Evolutionary conservation across 371 early-diverging fungal species (phyloP).

Genomic region (Mortierella sp.): DNA sequence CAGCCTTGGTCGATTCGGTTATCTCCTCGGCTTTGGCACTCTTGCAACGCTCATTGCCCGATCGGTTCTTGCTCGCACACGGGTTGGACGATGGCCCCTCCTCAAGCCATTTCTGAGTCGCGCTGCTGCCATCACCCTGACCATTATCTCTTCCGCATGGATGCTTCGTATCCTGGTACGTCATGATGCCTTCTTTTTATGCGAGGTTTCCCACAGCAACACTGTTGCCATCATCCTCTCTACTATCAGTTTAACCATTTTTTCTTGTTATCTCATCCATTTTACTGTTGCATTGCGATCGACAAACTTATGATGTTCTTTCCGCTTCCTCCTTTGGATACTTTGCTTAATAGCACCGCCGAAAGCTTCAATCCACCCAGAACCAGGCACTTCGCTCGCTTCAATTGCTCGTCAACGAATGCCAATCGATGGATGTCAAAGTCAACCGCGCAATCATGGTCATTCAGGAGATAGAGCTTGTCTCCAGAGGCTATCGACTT

Average conservation of each 20-base stretch:
- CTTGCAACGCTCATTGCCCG: constrained; percentile 41
- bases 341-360: constrained; percentile 59
- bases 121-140: constrained; percentile 35
- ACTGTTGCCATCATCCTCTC: background rate
- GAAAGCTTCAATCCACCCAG: constrained; percentile 67
- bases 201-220: background rate
- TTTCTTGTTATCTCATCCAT: background rate
- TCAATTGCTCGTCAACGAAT: constrained; percentile 66
- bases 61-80: constrained; percentile 36
- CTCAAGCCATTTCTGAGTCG: constrained; percentile 39
- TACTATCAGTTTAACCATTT: background rate
- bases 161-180: constrained; percentile 49
- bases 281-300: background rate
- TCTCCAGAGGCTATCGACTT: constrained; percentile 79
- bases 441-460: constrained; percentile 74
- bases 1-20: constrained; percentile 39
- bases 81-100: constrained; percentile 38
- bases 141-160: constrained; percentile 47
- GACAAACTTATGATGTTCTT: background rate
- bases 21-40: constrained; percentile 52
- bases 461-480: constrained; percentile 81
- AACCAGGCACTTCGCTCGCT: constrained; percentile 64
- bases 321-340: background rate
- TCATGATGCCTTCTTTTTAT: constrained; percentile 6
- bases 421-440: constrained; percentile 69